phyloP scores from a whole-genome alignment of 441 rosid species.

The Aleurites moluccanus region DNA sequence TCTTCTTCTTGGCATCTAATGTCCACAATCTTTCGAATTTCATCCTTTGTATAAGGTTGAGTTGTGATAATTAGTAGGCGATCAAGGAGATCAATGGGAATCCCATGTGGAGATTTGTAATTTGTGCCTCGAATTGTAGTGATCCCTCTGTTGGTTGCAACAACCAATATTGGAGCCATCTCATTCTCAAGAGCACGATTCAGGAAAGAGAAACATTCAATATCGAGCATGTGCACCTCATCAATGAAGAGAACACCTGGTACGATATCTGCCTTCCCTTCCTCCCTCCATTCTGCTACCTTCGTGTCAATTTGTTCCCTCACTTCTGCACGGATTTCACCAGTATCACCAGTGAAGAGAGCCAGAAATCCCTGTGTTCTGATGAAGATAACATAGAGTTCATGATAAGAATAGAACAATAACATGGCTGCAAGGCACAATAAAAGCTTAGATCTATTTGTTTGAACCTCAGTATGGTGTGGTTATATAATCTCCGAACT shows the following conservation, averaged over 20 bases:
- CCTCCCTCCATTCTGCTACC: conserved; percentile 98
- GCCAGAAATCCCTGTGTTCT: conserved; percentile 96
- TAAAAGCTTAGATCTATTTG: background rate
- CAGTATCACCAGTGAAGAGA: conserved; percentile 94
- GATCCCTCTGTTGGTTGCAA: conserved; percentile 92
- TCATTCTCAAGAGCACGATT: conserved; percentile 95
- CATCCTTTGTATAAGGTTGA: conserved; percentile 74
- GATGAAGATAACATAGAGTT: conserved; percentile 9
- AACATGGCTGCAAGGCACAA: background rate
- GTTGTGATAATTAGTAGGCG: conserved; percentile 85
- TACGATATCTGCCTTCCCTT: conserved; percentile 94
- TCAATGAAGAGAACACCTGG: conserved; percentile 96
- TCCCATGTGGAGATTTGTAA: conserved; percentile 90
- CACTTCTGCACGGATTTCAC: conserved; percentile 93
- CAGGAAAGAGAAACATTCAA: conserved; percentile 95
- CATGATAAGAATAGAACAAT: background rate
- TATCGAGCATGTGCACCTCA: conserved; percentile 96
- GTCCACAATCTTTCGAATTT: conserved; percentile 73
- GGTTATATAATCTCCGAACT: background rate
- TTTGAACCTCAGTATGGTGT: background rate
- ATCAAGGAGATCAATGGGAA: conserved; percentile 92
- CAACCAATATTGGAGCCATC: conserved; percentile 91
- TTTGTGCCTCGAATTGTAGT: conserved; percentile 89
- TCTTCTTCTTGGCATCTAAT: conserved; percentile 96
- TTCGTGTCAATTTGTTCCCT: conserved; percentile 89